Base-by-base conservation (phyloP, 768 basidiomycete genomes). In the Dendrothele bispora region DNA sequence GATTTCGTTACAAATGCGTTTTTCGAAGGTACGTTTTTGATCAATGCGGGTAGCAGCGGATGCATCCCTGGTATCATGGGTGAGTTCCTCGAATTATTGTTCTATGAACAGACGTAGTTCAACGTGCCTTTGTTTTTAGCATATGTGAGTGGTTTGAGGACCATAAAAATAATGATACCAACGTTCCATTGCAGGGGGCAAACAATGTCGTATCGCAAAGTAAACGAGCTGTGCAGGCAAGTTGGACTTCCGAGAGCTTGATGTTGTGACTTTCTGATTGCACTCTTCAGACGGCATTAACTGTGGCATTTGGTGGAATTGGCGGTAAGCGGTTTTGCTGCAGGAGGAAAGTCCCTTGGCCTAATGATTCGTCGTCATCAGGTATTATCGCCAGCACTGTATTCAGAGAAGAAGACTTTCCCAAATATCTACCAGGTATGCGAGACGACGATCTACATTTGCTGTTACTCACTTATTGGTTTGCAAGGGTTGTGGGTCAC, bases 181-280 rank as follows among this genome's bases (percentile, higher is more conserved):
- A n/a, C n/a, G n/a, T n/a, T n/a, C n/a, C n/a, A 11, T 32, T 36
- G 6, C 40, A 60, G 58, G 50, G 58, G 37, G 52, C 71, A 5
- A 76, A 76, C 51, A 78, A 78, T 51, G 74, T 76, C 5, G 73
- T 74, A 8, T 72, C 73, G 12, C 74, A 77, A 44, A 73, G 72
- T 44, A 77, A 75, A 61, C 65, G 64, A 69, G 68, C 45, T 20
- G 11, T 20, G 14, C 17, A 14, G n/a, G 10, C 38, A 11, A 24
- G 49, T 35, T 4, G 26, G 21, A n/a, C 38, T 46, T 11, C 24
- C 43, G 1, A 17, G 41, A 27, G 22, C 20, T 25, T 32, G 12
- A 45, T 35, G 15, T 29, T 17, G 30, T 30, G 15, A 24, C 28
- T 18, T 49, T 39, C 39, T 20, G 24, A n/a, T 28, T 28, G 14